phyloP scores from a whole-genome alignment of 2,329 filamentous ascomycete genomes.

The Stemphylium lycopersici region DNA sequence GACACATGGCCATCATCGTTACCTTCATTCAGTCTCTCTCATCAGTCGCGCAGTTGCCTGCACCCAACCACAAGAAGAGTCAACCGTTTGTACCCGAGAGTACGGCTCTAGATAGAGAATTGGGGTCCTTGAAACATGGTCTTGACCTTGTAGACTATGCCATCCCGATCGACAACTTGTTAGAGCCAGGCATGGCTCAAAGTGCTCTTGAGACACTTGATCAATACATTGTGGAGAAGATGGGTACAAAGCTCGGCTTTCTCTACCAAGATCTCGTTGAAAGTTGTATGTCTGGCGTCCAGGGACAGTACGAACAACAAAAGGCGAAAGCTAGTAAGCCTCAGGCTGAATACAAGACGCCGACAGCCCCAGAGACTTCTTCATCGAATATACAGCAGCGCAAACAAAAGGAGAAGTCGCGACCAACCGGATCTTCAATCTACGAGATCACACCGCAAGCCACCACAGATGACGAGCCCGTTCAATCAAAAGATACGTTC shows the following conservation, averaged over 20 bases:
- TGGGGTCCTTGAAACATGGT: slow-evolving; percentile 46
- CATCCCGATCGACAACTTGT: slow-evolving; percentile 52
- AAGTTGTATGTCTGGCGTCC: not conserved
- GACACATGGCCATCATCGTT: slow-evolving; percentile 48
- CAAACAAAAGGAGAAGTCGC: slow-evolving; percentile 6
- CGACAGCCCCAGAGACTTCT: not conserved
- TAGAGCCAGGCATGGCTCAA: slow-evolving; percentile 49
- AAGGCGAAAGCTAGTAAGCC: not conserved
- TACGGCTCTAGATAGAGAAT: slow-evolving; percentile 46
- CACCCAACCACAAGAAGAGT: slow-evolving; percentile 48
- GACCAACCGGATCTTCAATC: not conserved
- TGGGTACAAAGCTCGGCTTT: slow-evolving; percentile 12
- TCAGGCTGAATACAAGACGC: not conserved
- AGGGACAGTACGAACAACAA: not conserved
- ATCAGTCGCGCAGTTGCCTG: slow-evolving; percentile 44
- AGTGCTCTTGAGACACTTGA: slow-evolving; percentile 48
- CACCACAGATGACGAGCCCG: not conserved
- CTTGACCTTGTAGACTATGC: slow-evolving; percentile 40
- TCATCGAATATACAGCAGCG: not conserved
- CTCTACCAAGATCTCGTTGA: slow-evolving; percentile 4
- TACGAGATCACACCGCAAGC: not conserved
- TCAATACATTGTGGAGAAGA: slow-evolving; percentile 47
- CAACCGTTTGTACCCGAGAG: slow-evolving; percentile 46
- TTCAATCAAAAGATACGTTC: slow-evolving; percentile 20
- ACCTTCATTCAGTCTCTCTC: slow-evolving; percentile 52